Evolutionary conservation across 2,329 filamentous ascomycete species (phyloP), one percentile per base, ranked within the genome.

Genomic region (Chaetomiaceae sp.): DNA sequence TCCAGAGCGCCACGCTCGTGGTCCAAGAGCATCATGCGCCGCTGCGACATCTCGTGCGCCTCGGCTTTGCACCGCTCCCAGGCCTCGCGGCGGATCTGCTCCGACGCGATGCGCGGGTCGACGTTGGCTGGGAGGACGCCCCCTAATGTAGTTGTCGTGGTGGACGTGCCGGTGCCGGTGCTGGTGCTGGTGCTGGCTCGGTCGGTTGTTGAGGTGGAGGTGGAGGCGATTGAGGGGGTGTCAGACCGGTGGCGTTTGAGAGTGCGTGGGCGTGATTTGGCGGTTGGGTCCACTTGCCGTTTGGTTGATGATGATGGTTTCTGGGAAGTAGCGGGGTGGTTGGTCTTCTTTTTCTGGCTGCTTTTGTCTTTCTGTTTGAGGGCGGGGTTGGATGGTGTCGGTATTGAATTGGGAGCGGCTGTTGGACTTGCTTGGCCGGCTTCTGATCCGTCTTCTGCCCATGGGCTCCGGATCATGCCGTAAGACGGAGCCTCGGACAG

Each of bases 1-100:
- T 61, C 56, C n/a, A 62, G 51, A 18, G 55, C 57, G 20, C 59
- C 59, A 5, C 48, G 48, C 40, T 61, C 61, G 42, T 58, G 56
- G 45, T 58, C 52, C 14, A 57, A 36, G 48, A 62, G 52, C 55
- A 56, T 49, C 29, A 58, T 29, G 10, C 61, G 47, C 4, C 59
- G 53, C 50, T 61, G 57, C 38, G 53, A 48, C 59, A 62, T 60
- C 50, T 56, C 59, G 20, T 29, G 6, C 9, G 54, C 55, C 41
- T 61, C 56, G 30, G 53, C 51, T 40, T 53, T 51, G 58, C 56
- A 58, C 7, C 58, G 58, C 21, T 55, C 46, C 58, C 61, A 60
- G 3, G 59, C 61, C 45, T 61, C 56, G 25, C 56, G 48, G 6
- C 51, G 34, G 51, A 62, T 59, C 40, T 58, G 54, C 33, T 61